These are phyloP conservation scores for Penicillium pancosmium DNA, from an alignment of 495 filamentous ascomycete species.

Conservation along the genomic window DNA sequence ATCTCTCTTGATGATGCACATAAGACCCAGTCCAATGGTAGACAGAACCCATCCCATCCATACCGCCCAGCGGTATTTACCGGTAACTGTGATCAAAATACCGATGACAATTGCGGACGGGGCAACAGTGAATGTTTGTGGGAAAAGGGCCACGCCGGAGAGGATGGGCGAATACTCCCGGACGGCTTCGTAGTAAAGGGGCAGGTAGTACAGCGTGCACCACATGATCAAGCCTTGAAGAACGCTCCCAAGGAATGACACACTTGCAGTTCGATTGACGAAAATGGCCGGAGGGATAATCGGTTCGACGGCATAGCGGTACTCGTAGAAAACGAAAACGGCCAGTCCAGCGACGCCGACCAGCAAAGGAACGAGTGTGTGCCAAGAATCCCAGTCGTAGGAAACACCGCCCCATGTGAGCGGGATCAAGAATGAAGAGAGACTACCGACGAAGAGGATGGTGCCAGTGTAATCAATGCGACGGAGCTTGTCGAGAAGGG, in stretches of 20 bases:
- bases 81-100: conserved; percentile 43
- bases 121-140: conserved; percentile 55
- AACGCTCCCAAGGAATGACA: conserved; percentile 45
- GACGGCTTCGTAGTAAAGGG: conserved; percentile 56
- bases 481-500: conserved; percentile 44
- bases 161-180: conserved; percentile 50
- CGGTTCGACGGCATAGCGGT: conserved; percentile 44
- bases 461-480: conserved; percentile 64
- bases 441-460: conserved; percentile 55
- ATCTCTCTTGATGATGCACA: conserved; percentile 45
- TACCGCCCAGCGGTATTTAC: conserved; percentile 52
- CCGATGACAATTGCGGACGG: conserved; percentile 53
- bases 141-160: conserved; percentile 50
- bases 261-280: conserved; percentile 47
- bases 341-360: conserved; percentile 54
- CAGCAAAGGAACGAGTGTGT: conserved; percentile 60
- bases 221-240: conserved; percentile 55
- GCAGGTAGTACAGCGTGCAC: conserved; percentile 51
- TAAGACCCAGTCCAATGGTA: conserved; percentile 48
- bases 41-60: conserved; percentile 57
- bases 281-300: conserved; percentile 54
- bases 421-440: conserved; percentile 51
- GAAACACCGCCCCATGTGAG: conserved; percentile 55
- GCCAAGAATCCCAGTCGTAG: conserved; percentile 51
- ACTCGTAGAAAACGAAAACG: conserved; percentile 52